These are phyloP conservation scores for Cercospora sp. DNA, from an alignment of 2,329 filamentous ascomycete genomes.

Conservation along the genomic window DNA sequence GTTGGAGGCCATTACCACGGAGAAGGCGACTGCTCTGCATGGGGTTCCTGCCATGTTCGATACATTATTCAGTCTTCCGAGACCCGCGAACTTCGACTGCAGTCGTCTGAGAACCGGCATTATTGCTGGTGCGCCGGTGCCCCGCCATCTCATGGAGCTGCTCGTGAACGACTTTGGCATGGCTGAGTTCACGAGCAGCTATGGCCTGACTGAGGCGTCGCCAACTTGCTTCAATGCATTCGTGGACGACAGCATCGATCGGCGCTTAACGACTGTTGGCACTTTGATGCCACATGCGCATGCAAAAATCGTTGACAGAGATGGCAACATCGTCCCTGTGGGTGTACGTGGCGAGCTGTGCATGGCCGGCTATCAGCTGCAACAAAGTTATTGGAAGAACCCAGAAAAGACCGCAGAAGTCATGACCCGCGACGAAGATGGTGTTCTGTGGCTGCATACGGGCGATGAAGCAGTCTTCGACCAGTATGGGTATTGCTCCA, in stretches of 20 bases:
- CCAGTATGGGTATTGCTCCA: slow-evolving; percentile 43
- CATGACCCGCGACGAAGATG: slow-evolving; percentile 53
- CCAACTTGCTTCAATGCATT: slow-evolving; percentile 81
- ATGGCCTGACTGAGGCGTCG: slow-evolving; percentile 71
- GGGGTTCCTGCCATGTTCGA: slow-evolving; percentile 85
- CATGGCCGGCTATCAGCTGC: slow-evolving; percentile 74
- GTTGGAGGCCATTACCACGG: slow-evolving; percentile 59
- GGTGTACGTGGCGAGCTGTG: slow-evolving; percentile 72
- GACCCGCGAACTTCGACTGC: slow-evolving; percentile 50
- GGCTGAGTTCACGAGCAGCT: slow-evolving; percentile 62
- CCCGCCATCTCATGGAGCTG: slow-evolving; percentile 70
- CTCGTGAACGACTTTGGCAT: slow-evolving; percentile 73
- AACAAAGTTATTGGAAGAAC: slow-evolving; percentile 65
- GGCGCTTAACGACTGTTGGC: slow-evolving; percentile 70
- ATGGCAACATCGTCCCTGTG: slow-evolving; percentile 65
- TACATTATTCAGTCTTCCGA: slow-evolving; percentile 55
- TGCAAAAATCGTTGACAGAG: slow-evolving; percentile 73
- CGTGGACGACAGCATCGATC: slow-evolving; percentile 67
- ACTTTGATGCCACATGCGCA: slow-evolving; percentile 70
- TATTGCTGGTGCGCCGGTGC: slow-evolving; percentile 75
- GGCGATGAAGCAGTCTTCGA: slow-evolving; percentile 59
- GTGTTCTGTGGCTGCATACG: slow-evolving; percentile 62
- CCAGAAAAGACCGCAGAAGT: slow-evolving; percentile 71
- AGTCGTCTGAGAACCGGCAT: slow-evolving; percentile 67
- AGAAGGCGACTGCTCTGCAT: slow-evolving; percentile 65